These are phyloP conservation scores for Suillus luteus DNA, from an alignment of 768 basidiomycete species.

Conservation along the genomic window DNA sequence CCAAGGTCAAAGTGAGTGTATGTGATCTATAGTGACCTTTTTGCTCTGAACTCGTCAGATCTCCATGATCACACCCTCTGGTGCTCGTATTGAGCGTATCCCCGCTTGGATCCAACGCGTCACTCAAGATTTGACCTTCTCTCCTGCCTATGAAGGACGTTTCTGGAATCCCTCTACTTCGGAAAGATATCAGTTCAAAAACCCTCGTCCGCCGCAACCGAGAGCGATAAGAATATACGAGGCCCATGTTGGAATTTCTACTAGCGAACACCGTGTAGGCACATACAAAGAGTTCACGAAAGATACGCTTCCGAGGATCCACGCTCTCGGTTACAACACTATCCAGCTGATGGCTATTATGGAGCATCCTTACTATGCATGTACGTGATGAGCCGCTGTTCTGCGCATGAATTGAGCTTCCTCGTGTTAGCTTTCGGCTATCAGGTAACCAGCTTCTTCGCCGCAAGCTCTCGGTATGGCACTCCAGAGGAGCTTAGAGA, in stretches of 20 bases:
- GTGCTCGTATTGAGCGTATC: conserved; percentile 84
- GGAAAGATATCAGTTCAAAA: conserved; percentile 79
- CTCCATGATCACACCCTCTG: conserved; percentile 82
- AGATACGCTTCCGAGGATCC: conserved; percentile 84
- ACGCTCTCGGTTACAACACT: conserved; percentile 90
- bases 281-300: conserved; percentile 95
- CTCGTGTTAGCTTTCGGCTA: conserved; percentile 84
- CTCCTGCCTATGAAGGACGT: conserved; percentile 93
- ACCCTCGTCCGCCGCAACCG: conserved; percentile 68
- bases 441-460: conserved; percentile 97
- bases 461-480: conserved; percentile 94
- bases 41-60: conserved; percentile 51
- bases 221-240: conserved; percentile 85
- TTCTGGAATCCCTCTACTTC: conserved; percentile 93
- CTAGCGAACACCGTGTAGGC: conserved; percentile 82
- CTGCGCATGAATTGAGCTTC: conserved; percentile 4
- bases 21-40: conserved; percentile 1
- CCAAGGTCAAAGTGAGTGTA: conserved; percentile 81
- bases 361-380: conserved; percentile 98
- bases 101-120: conserved; percentile 96
- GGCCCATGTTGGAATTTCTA: conserved; percentile 97
- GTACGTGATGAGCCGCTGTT: conserved; percentile 45
- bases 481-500: conserved; percentile 95
- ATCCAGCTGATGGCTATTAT: conserved; percentile 99
- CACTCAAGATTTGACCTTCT: conserved; percentile 88